Evolutionary conservation across 306 rosid species (phyloP), one percentile per base, ranked within the genome.

Genomic region (Inga laurina): DNA sequence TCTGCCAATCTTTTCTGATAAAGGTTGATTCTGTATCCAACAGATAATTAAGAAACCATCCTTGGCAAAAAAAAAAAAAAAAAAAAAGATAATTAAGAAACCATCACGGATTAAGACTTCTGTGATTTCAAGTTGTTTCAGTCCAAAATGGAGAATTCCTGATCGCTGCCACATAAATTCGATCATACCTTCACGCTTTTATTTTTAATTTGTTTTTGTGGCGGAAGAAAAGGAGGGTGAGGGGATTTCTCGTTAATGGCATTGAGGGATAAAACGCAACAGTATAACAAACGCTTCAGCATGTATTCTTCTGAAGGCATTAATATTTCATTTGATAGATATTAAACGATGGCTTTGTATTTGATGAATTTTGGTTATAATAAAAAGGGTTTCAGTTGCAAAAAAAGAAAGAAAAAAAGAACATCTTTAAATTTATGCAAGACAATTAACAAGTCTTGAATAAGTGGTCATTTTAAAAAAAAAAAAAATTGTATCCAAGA

Each of bases 401-500:
- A 19, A 21, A 19, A 21, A 8, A 2, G 34, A 18, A 49, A 27
- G 30, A 27, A 27, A 27, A 27, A 49, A 46, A 46, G 2, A 44
- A 6, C 37, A 35, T 35, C 5, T 39, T 39, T 39, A 0, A 44
- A 44, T 44, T 44, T 3, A 44, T 44, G 13, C 12, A 10, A 44
- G 48, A 8, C 13, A 10, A 44, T 44, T 10, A 44, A 44, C 48
- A 44, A 10, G 48, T 44, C 13, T 10, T 3, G 48, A 44, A 44
- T 9, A 10, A 44, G 48, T 44, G 48, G 43, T 39, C 43, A 39
- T 39, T 1, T 39, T 5, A 6, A 5, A 39, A 39, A 39, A 5
- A 0, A 0, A 0, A 39, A 5, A 0, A 0, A 0, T 39, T 39
- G 43, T 0, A 6, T 39, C 8, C 1, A 8, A 39, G 43, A 6